Evolutionary conservation across 148 eudicot genomes (phyloP).

Genomic region (Silene conica): DNA sequence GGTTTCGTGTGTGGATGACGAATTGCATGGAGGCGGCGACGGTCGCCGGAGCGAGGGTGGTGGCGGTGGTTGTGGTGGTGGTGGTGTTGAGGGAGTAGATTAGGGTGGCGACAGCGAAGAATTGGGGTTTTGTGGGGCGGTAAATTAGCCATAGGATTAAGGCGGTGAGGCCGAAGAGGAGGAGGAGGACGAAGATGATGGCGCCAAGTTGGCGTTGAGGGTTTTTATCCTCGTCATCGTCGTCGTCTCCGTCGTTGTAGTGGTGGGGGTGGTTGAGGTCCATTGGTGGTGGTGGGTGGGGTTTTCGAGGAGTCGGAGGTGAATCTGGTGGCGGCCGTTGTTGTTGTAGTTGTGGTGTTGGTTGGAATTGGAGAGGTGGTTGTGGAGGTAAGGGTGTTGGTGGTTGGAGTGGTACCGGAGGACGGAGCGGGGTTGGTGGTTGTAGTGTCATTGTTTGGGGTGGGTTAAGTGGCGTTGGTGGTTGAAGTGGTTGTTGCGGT

Average conservation of each 20-base stretch:
- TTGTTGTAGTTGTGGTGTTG: slow-evolving; percentile 13
- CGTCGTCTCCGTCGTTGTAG: slow-evolving; percentile 7
- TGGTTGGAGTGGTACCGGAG: slow-evolving; percentile 9
- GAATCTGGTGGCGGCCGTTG: background rate
- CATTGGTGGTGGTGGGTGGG: background rate
- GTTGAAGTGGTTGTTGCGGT: slow-evolving; percentile 24
- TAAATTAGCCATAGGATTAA: slow-evolving; percentile 64
- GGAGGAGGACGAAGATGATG: slow-evolving; percentile 26
- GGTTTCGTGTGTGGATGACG: slow-evolving; percentile 55
- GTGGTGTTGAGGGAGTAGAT: slow-evolving; percentile 52
- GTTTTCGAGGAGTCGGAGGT: slow-evolving; percentile 17
- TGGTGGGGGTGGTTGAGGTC: background rate
- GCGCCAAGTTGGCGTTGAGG: slow-evolving; percentile 15
- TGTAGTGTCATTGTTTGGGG: background rate
- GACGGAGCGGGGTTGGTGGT: slow-evolving; percentile 13
- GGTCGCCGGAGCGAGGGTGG: slow-evolving; percentile 37
- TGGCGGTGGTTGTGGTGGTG: slow-evolving; percentile 19
- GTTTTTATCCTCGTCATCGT: background rate
- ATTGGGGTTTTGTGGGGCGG: slow-evolving; percentile 63
- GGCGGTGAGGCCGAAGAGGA: slow-evolving; percentile 42
- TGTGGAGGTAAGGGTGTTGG: slow-evolving; percentile 8
- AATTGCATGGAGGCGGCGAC: slow-evolving; percentile 60
- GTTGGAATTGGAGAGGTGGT: slow-evolving; percentile 1
- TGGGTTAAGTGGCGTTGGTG: slow-evolving; percentile 9
- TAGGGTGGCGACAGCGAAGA: slow-evolving; percentile 41